Conservation (phyloP, 495 filamentous ascomycete genomes). For the Aspergillus affinis region DNA sequence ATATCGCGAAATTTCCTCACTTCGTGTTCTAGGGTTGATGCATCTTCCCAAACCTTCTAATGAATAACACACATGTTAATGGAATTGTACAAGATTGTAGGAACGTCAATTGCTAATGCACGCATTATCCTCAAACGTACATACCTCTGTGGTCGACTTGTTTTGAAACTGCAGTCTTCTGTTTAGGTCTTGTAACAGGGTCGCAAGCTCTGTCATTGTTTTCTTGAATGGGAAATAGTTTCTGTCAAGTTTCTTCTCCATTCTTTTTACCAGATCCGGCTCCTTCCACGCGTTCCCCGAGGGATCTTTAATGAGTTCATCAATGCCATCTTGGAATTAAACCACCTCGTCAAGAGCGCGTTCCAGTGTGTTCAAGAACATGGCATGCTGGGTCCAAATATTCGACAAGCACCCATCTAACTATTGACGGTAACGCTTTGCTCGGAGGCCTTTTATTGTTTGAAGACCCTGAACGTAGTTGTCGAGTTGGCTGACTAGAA, state of each 20-base stretch:
- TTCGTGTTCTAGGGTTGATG: slow-evolving; percentile 5
- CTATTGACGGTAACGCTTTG: slow-evolving; percentile 20
- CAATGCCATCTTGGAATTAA: slow-evolving; percentile 1
- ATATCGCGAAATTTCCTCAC: slow-evolving; percentile 21
- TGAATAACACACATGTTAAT: too few species aligned
- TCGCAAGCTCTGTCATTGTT: too few species aligned
- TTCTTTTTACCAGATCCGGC: background rate
- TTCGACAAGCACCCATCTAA: slow-evolving; percentile 15
- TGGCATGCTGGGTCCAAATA: slow-evolving; percentile 21
- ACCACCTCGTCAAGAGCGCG: slow-evolving; percentile 20
- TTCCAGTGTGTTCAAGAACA: slow-evolving; percentile 26
- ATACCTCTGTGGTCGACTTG: too few species aligned
- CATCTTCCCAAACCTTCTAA: too few species aligned
- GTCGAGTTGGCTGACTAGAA: slow-evolving; percentile 26
- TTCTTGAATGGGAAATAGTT: too few species aligned
- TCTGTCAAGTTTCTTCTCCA: too few species aligned
- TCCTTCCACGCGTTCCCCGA: background rate
- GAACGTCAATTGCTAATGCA: too few species aligned
- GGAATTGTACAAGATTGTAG: too few species aligned
- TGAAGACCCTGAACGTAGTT: slow-evolving; percentile 25
- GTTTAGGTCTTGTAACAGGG: too few species aligned
- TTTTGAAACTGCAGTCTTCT: too few species aligned
- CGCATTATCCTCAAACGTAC: too few species aligned
- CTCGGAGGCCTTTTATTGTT: slow-evolving; percentile 18
- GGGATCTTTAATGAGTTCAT: background rate